Percentiles rank a stretch among this genome's conserved stretches.
Conservation (phyloP, 148 eudicot species). For the Rhododendron vialii region DNA sequence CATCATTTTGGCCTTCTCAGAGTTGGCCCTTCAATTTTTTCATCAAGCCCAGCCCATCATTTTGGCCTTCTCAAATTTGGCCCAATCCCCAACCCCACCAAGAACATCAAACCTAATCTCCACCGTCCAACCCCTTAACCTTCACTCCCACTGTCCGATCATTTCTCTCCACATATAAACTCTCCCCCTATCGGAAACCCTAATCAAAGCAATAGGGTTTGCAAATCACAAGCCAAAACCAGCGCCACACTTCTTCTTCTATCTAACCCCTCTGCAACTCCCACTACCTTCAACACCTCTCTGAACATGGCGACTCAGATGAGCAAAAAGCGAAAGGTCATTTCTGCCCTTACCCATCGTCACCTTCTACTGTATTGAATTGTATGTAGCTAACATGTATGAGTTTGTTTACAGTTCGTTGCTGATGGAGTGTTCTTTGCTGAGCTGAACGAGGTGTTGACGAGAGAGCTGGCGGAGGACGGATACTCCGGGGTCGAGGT, state of each 20-base stretch:
- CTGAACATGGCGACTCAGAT: background rate
- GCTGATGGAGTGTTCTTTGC: constrained; percentile 61
- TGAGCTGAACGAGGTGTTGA: constrained; percentile 52
- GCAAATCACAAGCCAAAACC: background rate
- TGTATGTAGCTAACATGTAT: background rate
- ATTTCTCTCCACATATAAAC: background rate
- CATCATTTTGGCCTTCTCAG: background rate
- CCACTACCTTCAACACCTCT: background rate
- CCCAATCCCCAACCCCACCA: background rate
- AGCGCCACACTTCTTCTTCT: background rate
- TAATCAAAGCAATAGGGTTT: background rate
- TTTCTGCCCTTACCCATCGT: background rate
- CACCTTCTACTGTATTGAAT: too few species aligned
- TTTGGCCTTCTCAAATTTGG: background rate
- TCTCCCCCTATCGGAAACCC: background rate
- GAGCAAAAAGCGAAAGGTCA: constrained; percentile 9
- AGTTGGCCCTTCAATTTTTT: background rate
- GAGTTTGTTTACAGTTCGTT: constrained; percentile 26
- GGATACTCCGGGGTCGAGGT: constrained; percentile 66
- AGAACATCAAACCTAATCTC: background rate
- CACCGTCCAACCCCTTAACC: background rate
- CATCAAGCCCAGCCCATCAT: background rate
- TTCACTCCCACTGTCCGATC: background rate
- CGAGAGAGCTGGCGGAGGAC: constrained; percentile 57
- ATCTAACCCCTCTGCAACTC: background rate